These are phyloP conservation scores for Chalciporus sphaerocephalus DNA, from an alignment of 768 basidiomycete species.

Conservation along the genomic window DNA sequence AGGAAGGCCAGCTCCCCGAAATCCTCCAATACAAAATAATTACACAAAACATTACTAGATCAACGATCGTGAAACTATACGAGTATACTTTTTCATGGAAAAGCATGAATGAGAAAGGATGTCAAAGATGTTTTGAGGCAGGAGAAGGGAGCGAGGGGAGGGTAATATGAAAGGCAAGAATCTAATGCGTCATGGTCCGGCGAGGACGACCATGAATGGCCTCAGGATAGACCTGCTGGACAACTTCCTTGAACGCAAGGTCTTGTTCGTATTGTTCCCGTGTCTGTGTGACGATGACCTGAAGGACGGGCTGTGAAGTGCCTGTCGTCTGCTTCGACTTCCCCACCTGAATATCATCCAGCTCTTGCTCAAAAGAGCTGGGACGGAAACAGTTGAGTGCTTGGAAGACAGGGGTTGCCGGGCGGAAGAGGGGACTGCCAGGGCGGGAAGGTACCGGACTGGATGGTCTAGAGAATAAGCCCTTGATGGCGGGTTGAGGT, in stretches of 20 bases:
- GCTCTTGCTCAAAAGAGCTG: constrained; percentile 31
- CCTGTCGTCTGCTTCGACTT: constrained; percentile 5
- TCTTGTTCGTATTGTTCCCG: constrained; percentile 33
- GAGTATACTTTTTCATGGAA: constrained; percentile 15
- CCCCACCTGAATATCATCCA: constrained; percentile 24
- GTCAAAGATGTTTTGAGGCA: too few relatives aligned
- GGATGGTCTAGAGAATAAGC: constrained; percentile 30
- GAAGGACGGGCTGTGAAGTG: constrained; percentile 22
- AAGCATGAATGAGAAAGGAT: too few relatives aligned
- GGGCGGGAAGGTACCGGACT: constrained; percentile 30
- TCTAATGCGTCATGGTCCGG: constrained; percentile 9
- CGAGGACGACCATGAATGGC: constrained; percentile 20
- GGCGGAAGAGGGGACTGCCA: constrained; percentile 20
- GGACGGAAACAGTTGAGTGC: constrained; percentile 35
- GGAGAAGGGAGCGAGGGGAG: too few relatives aligned
- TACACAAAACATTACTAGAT: constrained; percentile 9
- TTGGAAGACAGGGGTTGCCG: constrained; percentile 20
- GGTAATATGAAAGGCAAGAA: too few relatives aligned
- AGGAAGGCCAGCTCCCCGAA: constrained; percentile 17
- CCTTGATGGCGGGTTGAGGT: constrained; percentile 21
- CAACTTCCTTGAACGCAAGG: constrained; percentile 29
- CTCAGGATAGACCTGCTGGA: constrained; percentile 27
- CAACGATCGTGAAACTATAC: background rate
- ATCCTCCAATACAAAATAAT: constrained; percentile 22
- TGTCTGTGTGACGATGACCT: constrained; percentile 34